phyloP scores from a whole-genome alignment of 2,329 filamentous ascomycete genomes.

The Monosporascus sp. region DNA sequence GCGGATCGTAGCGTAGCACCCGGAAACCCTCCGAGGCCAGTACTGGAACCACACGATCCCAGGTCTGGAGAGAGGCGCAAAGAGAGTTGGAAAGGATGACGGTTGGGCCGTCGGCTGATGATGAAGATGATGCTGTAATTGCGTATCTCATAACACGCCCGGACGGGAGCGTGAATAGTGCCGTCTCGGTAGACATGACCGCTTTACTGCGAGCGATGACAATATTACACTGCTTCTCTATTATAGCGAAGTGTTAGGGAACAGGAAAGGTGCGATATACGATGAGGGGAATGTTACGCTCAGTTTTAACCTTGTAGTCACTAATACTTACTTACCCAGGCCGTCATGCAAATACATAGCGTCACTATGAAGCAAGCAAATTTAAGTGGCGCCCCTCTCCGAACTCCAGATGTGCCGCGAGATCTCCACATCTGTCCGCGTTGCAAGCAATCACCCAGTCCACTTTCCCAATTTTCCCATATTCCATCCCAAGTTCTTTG shows the following conservation, averaged over 20 bases:
- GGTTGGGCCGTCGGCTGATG: neutral
- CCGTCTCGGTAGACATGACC: neutral
- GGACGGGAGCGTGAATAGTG: neutral
- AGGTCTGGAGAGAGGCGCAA: conserved; percentile 29
- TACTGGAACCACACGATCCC: conserved; percentile 34
- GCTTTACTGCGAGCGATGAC: neutral
- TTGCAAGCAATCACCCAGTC: too few species aligned
- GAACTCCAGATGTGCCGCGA: too few species aligned
- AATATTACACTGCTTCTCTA: neutral
- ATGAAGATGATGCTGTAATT: conserved; percentile 20
- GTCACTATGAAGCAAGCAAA: too few species aligned
- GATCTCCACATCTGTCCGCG: too few species aligned
- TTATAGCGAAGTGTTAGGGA: neutral
- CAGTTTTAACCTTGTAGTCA: too few species aligned
- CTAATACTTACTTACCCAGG: too few species aligned
- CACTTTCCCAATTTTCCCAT: too few species aligned
- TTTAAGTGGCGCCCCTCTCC: too few species aligned
- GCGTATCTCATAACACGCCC: conserved; percentile 5
- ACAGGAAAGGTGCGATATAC: too few species aligned
- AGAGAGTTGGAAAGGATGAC: conserved; percentile 37
- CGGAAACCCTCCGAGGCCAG: conserved; percentile 31
- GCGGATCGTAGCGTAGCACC: conserved; percentile 38
- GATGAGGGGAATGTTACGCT: too few species aligned
- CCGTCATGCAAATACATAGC: too few species aligned
- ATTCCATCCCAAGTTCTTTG: too few species aligned